A percentile compares a stretch with the other conserved stretches of the same genome.
phyloP scores from a whole-genome alignment of 1,284 basidiomycete species.

The Boletus smithii region DNA sequence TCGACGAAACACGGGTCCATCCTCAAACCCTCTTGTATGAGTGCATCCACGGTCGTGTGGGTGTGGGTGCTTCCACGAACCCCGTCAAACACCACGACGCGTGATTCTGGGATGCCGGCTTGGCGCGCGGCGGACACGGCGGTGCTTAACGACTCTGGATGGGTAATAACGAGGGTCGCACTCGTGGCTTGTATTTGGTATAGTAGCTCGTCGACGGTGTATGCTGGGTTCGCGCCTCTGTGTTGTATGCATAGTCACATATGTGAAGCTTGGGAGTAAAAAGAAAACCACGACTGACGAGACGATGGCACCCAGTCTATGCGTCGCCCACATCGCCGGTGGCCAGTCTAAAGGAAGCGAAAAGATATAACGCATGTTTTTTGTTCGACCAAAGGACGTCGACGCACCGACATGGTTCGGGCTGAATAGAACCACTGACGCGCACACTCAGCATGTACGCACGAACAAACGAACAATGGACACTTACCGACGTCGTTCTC shows the following conservation, averaged over 20 bases:
- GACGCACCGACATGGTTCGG: slow-evolving; percentile 63
- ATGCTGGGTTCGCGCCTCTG: slow-evolving; percentile 63
- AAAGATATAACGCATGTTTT: not conserved
- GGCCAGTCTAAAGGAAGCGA: slow-evolving; percentile 56
- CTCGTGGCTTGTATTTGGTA: slow-evolving; percentile 57
- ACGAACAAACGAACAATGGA: not conserved
- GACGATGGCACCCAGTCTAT: slow-evolving; percentile 65
- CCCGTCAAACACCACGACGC: slow-evolving; percentile 51
- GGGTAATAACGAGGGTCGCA: slow-evolving; percentile 56
- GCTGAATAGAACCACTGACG: slow-evolving; percentile 59
- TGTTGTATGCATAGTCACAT: no score
- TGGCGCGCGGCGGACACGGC: slow-evolving; percentile 55
- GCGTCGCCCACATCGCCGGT: slow-evolving; percentile 64
- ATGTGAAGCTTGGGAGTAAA: no score
- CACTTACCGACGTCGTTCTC: slow-evolving; percentile 51
- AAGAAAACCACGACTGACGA: slow-evolving; percentile 42
- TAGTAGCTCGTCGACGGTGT: slow-evolving; percentile 62
- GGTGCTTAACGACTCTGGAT: slow-evolving; percentile 49
- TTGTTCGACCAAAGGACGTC: slow-evolving; percentile 9
- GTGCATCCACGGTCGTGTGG: slow-evolving; percentile 36
- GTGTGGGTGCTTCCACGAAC: slow-evolving; percentile 13
- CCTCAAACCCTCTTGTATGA: slow-evolving; percentile 40
- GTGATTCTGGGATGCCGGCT: slow-evolving; percentile 48
- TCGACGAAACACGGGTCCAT: slow-evolving; percentile 39
- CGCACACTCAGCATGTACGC: slow-evolving; percentile 7